Conservation (phyloP, 768 basidiomycete genomes). For the Mrakia hoshinonis region DNA sequence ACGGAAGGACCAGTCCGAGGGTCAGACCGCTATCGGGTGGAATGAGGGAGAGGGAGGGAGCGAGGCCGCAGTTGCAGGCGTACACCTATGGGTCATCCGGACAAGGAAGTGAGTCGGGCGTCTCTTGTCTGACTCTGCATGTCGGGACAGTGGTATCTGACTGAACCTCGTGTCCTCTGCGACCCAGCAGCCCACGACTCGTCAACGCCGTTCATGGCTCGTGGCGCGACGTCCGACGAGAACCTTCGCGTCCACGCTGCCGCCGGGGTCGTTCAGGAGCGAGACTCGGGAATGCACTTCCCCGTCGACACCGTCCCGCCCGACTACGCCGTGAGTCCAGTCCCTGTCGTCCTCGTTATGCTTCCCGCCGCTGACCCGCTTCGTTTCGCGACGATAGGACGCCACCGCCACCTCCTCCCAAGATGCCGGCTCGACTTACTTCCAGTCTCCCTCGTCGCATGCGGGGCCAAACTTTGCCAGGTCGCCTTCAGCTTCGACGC, state of each 20-base stretch:
- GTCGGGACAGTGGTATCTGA: not conserved
- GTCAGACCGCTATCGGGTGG: not conserved
- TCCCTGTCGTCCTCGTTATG: not conserved
- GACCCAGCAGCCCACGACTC: no score
- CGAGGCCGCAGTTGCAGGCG: not conserved
- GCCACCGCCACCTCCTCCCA: not conserved
- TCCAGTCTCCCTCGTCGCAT: not conserved
- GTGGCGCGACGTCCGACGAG: no score
- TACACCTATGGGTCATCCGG: not conserved
- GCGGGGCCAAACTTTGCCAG: no score
- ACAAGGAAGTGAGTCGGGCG: not conserved
- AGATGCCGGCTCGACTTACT: not conserved
- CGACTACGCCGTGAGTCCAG: not conserved
- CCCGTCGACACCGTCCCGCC: conserved; percentile 1
- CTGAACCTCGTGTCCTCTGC: no score
- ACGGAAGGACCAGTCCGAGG: not conserved
- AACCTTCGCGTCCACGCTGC: not conserved
- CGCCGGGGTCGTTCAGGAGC: not conserved
- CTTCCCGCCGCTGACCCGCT: not conserved
- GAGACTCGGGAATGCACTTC: not conserved
- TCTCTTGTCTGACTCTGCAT: no score
- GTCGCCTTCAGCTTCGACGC: no score
- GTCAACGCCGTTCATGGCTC: no score
- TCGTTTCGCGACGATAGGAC: not conserved
- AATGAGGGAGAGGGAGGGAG: not conserved